A percentile compares a stretch with the other conserved stretches of the same genome.
Conservation (phyloP, 2,329 filamentous ascomycete species). For the Penicillium crustosum region DNA sequence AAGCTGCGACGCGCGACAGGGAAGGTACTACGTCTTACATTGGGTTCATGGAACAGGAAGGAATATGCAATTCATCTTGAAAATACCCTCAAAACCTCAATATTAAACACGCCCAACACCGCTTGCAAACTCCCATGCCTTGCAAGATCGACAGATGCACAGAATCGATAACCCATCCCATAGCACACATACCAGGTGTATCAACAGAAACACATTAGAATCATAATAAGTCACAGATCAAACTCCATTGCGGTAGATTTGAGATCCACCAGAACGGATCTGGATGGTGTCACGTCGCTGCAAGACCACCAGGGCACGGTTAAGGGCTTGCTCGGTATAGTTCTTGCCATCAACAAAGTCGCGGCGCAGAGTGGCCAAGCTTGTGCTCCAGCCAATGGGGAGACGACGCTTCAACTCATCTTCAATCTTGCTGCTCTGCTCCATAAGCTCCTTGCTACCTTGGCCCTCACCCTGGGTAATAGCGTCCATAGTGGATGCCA, state of each 20-base stretch:
- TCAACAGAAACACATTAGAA: slow-evolving; percentile 21
- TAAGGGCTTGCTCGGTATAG: slow-evolving; percentile 82
- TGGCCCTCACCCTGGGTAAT: slow-evolving; percentile 84
- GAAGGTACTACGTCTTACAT: background rate
- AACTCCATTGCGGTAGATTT: slow-evolving; percentile 50
- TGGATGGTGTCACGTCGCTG: slow-evolving; percentile 75
- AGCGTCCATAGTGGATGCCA: slow-evolving; percentile 96
- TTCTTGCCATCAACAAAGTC: slow-evolving; percentile 93
- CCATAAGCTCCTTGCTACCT: slow-evolving; percentile 83
- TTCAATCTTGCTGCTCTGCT: slow-evolving; percentile 84
- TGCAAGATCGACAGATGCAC: slow-evolving; percentile 17
- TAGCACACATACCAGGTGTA: slow-evolving; percentile 21
- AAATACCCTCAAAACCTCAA: slow-evolving; percentile 1
- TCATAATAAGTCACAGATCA: slow-evolving; percentile 28
- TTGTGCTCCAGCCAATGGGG: slow-evolving; percentile 94
- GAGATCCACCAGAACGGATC: slow-evolving; percentile 50
- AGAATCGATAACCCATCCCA: slow-evolving; percentile 18
- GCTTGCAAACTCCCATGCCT: slow-evolving; percentile 21
- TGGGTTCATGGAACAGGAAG: background rate
- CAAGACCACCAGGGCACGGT: slow-evolving; percentile 79
- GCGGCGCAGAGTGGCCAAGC: slow-evolving; percentile 75
- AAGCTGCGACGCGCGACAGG: background rate
- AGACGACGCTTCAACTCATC: slow-evolving; percentile 82
- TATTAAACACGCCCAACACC: slow-evolving; percentile 20
- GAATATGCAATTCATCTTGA: slow-evolving; percentile 11